These are phyloP conservation scores for Ceriops tagal DNA, from an alignment of 345 rosid species.

Conservation along the genomic window DNA sequence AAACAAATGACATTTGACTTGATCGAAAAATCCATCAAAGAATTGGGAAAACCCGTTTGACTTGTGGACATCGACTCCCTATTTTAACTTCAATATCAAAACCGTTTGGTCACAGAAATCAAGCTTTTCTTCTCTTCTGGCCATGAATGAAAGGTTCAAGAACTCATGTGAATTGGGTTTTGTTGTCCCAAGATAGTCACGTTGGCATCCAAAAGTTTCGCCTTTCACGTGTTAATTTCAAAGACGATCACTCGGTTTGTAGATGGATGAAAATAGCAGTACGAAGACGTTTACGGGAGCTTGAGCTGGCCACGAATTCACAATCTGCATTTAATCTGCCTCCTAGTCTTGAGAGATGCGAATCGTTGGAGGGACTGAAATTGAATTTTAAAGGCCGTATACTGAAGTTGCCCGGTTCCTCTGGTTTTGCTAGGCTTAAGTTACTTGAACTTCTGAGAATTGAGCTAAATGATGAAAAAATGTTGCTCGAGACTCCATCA, in stretches of 20 bases:
- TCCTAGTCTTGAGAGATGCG: not conserved
- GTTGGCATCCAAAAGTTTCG: not conserved
- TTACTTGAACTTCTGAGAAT: not conserved
- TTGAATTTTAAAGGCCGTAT: not conserved
- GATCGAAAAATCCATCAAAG: too few relatives aligned
- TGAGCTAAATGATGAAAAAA: not conserved
- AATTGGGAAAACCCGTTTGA: not conserved
- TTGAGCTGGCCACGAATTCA: not conserved
- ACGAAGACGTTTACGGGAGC: not conserved
- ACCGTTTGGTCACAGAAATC: too few relatives aligned
- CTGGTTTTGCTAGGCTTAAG: not conserved
- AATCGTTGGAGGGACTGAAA: not conserved
- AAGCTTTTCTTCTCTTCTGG: too few relatives aligned
- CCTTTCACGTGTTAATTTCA: not conserved
- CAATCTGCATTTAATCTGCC: not conserved
- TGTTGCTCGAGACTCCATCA: not conserved
- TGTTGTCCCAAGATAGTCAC: not conserved
- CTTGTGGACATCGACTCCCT: conserved; percentile 9
- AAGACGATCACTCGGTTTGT: too few relatives aligned
- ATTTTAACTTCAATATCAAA: not conserved
- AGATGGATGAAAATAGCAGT: not conserved
- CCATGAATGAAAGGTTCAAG: not conserved
- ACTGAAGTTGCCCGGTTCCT: not conserved
- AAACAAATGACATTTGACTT: too few relatives aligned
- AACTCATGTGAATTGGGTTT: conserved; percentile 6